Evolutionary conservation across 106 monocot genomes (phyloP).

Genomic region (Platanthera guangdongensis): DNA sequence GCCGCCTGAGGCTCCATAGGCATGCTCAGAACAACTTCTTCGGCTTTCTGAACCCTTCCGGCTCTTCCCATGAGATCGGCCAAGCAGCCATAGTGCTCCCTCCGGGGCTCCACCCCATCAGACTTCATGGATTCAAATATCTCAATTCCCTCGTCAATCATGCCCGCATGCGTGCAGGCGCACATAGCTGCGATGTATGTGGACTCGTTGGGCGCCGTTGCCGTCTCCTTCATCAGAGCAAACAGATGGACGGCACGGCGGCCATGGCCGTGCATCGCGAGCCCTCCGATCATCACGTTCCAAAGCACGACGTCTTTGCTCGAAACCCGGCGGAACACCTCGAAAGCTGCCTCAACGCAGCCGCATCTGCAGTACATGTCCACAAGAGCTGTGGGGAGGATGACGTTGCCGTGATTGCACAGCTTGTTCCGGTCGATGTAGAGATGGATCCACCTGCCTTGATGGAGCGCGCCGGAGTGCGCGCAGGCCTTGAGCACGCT

Average conservation of each 20-base stretch:
- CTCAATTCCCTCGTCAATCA: conserved; percentile 34
- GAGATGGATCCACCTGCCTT: conserved; percentile 39
- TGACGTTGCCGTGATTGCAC: conserved; percentile 9
- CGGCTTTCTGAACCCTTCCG: conserved; percentile 47
- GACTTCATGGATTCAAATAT: conserved; percentile 50
- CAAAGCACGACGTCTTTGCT: conserved; percentile 49
- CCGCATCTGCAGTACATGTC: conserved; percentile 80
- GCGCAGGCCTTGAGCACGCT: conserved; percentile 56
- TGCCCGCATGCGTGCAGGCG: conserved; percentile 52
- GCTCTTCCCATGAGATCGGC: conserved; percentile 57
- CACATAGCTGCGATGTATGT: conserved; percentile 54
- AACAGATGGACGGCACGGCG: conserved; percentile 43
- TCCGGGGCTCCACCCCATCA: conserved; percentile 28
- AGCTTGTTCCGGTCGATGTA: conserved; percentile 17
- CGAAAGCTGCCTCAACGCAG: conserved; percentile 34
- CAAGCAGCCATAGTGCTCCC: conserved; percentile 73
- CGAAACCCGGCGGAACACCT: conserved; percentile 35
- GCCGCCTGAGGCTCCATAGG: conserved; percentile 52
- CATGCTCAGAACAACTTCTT: conserved; percentile 49
- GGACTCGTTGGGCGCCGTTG: conserved; percentile 28
- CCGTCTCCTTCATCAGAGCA: conserved; percentile 25
- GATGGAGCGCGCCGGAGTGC: conserved; percentile 28
- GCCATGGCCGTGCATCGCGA: conserved; percentile 57
- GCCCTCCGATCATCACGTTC: conserved; percentile 68
- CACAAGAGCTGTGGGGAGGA: conserved; percentile 45